These are phyloP conservation scores for Porcisia deanei DNA, from an alignment of 208 protist genomes.

Conservation along the genomic window DNA sequence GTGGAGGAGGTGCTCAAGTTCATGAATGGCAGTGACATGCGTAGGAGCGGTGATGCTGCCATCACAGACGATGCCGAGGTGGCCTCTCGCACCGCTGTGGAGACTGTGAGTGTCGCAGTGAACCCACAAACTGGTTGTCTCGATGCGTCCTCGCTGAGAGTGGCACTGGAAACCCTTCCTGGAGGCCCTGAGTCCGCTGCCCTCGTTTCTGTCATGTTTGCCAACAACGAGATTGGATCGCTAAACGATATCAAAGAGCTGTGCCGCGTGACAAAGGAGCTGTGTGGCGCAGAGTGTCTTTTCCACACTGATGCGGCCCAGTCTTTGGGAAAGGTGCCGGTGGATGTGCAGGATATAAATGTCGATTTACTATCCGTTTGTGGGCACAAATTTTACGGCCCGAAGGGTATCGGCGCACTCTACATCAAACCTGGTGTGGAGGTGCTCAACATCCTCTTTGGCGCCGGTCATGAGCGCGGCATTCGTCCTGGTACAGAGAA, in stretches of 20 bases:
- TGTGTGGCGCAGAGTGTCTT: conserved; percentile 59
- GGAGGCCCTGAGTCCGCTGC: conserved; percentile 47
- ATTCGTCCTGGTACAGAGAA: conserved; percentile 89
- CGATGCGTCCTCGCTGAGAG: conserved; percentile 33
- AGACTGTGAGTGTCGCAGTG: conserved; percentile 45
- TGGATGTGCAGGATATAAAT: conserved; percentile 92
- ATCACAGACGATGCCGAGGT: neutral
- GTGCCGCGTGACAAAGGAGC: conserved; percentile 52
- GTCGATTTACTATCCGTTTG: conserved; percentile 97
- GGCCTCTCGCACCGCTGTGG: neutral
- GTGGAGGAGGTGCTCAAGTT: conserved; percentile 81
- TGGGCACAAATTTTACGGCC: conserved; percentile 98
- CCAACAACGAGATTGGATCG: conserved; percentile 96
- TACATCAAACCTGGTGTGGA: conserved; percentile 64
- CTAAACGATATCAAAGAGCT: conserved; percentile 92
- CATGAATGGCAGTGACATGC: conserved; percentile 19
- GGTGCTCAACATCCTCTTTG: conserved; percentile 69
- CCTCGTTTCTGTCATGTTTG: conserved; percentile 95
- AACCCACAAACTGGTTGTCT: conserved; percentile 41
- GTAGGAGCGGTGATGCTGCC: no score
- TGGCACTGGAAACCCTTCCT: conserved; percentile 34
- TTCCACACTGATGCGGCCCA: conserved; percentile 97
- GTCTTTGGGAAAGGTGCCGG: conserved; percentile 96
- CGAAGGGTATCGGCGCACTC: conserved; percentile 91
- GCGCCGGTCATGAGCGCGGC: conserved; percentile 83